phyloP scores from a whole-genome alignment of 2,329 filamentous ascomycete species.

The Botrytis porri region DNA sequence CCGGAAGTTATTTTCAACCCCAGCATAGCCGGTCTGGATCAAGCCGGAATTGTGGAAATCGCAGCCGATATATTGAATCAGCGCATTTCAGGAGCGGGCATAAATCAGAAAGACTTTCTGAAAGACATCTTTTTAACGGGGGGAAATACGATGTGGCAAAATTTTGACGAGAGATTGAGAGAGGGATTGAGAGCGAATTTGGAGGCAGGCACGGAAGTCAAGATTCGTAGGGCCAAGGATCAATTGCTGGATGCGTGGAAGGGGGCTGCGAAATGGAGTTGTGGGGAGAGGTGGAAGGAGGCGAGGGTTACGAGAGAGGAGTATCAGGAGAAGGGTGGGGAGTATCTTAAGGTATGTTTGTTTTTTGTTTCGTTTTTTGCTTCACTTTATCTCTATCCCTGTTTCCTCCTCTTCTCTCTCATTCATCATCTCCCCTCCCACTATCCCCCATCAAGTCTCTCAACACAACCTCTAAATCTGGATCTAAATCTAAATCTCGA shows the following conservation, averaged over 20 bases:
- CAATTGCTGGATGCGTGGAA: slow-evolving; percentile 87
- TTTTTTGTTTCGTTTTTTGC: neutral
- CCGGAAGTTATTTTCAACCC: slow-evolving; percentile 93
- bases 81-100: slow-evolving; percentile 58
- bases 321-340: slow-evolving; percentile 85
- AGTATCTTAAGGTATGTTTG: slow-evolving; percentile 75
- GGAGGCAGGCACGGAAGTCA: slow-evolving; percentile 51
- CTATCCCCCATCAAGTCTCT: neutral
- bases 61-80: slow-evolving; percentile 85
- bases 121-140: slow-evolving; percentile 91
- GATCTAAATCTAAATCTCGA: neutral
- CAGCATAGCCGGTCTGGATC: slow-evolving; percentile 85
- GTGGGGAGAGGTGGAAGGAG: slow-evolving; percentile 55
- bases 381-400: neutral
- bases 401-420: neutral
- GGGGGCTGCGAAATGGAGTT: slow-evolving; percentile 83
- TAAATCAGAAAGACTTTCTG: slow-evolving; percentile 65
- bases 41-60: slow-evolving; percentile 91
- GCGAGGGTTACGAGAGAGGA: slow-evolving; percentile 75
- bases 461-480: neutral
- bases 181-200: slow-evolving; percentile 71
- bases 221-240: slow-evolving; percentile 62
- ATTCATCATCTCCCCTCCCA: neutral
- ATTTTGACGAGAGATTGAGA: slow-evolving; percentile 79
- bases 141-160: slow-evolving; percentile 82